Conservation (phyloP, 805 yeast species). For the Vanderwaltozyma polyspora region DNA sequence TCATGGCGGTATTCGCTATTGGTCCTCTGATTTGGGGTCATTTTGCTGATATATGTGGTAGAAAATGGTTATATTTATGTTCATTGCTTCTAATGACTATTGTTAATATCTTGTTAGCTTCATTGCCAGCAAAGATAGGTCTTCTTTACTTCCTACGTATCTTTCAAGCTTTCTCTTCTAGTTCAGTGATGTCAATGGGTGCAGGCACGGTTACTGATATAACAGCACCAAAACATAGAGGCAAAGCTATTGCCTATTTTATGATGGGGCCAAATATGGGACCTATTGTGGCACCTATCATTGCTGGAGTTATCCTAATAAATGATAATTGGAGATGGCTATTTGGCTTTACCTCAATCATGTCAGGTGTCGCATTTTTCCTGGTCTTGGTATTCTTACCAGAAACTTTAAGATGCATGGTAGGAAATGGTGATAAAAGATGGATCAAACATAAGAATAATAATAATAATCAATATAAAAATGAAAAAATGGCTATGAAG, state of each 20-base stretch:
- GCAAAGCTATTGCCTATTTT: conserved; percentile 71
- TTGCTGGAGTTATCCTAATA: conserved; percentile 66
- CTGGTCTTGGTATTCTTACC: conserved; percentile 53
- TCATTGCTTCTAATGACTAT: conserved; percentile 48
- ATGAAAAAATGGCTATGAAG: neutral
- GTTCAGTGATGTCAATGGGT: conserved; percentile 82
- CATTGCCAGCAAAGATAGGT: conserved; percentile 50
- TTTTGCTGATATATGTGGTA: conserved; percentile 45
- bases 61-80: conserved; percentile 52
- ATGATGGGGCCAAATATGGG: conserved; percentile 84
- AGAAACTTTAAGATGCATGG: conserved; percentile 63
- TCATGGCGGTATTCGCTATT: conserved; percentile 45
- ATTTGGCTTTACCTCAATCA: conserved; percentile 63
- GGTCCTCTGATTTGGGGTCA: conserved; percentile 49
- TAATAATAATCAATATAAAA: neutral
- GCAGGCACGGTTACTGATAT: conserved; percentile 84
- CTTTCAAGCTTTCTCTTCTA: conserved; percentile 76
- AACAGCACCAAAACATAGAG: conserved; percentile 55
- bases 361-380: conserved; percentile 44
- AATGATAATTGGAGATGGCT: conserved; percentile 74
- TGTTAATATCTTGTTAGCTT: conserved; percentile 56
- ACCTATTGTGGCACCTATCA: conserved; percentile 74
- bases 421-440: conserved; percentile 38
- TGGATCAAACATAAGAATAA: conserved; percentile 13
- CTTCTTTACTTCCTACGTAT: conserved; percentile 55